These are phyloP conservation scores for Penicillium glabrum DNA, from an alignment of 2,329 filamentous ascomycete species.

Conservation along the genomic window DNA sequence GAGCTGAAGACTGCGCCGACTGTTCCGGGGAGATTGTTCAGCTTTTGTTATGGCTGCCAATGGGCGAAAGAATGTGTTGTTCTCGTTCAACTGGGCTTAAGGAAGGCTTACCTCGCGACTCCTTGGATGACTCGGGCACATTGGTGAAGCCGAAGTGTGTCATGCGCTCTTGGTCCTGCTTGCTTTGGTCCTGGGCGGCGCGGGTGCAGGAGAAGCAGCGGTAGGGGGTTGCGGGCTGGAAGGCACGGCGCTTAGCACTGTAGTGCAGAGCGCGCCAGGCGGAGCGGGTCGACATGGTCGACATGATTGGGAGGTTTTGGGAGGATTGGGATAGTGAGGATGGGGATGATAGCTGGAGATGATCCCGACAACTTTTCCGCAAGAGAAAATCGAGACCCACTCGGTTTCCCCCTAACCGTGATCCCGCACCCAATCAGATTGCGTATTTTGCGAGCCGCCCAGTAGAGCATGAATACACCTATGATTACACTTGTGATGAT, in stretches of 20 bases:
- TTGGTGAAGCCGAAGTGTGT: constrained; percentile 94
- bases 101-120: constrained; percentile 57
- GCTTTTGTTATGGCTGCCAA: constrained; percentile 1
- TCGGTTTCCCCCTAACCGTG: background rate
- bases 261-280: constrained; percentile 39
- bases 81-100: background rate
- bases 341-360: background rate
- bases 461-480: background rate
- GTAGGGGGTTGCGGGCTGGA: constrained; percentile 34
- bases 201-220: constrained; percentile 54
- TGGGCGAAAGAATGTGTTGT: background rate
- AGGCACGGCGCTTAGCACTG: constrained; percentile 31
- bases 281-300: constrained; percentile 34
- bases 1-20: constrained; percentile 92
- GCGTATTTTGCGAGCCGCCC: constrained; percentile 3
- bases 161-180: constrained; percentile 53
- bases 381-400: constrained; percentile 14
- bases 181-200: constrained; percentile 40
- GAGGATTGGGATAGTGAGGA: background rate
- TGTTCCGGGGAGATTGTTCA: constrained; percentile 29
- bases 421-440: constrained; percentile 13
- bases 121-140: constrained; percentile 77
- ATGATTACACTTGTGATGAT: background rate
- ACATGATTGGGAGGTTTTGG: background rate
- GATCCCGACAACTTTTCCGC: constrained; percentile 18